Percentiles rank a stretch among this genome's conserved stretches.
These are phyloP conservation scores for Arxiozyma slooffiae DNA, from an alignment of 1,139 yeast genomes.

Conservation along the genomic window DNA sequence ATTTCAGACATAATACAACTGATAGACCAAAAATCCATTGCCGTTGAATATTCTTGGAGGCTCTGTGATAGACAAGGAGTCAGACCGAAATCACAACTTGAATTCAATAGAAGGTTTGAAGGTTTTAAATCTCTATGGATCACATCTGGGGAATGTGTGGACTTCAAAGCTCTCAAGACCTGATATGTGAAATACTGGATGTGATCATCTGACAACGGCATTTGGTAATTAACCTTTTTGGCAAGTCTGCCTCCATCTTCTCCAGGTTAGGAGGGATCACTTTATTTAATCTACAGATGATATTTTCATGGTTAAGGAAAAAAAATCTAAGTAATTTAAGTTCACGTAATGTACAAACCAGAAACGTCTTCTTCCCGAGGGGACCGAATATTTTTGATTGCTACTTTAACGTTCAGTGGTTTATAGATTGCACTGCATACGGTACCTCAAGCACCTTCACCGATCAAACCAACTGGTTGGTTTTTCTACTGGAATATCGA, in stretches of 20 bases:
- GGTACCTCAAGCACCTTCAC: conserved; percentile 90
- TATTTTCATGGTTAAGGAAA: conserved; percentile 62
- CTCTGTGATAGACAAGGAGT: conserved; percentile 65
- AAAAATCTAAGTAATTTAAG: conserved; percentile 68
- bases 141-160: conserved; percentile 58
- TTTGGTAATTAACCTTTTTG: conserved; percentile 79
- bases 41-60: conserved; percentile 78
- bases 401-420: conserved; percentile 53
- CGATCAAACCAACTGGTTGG: conserved; percentile 70
- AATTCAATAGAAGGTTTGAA: conserved; percentile 77
- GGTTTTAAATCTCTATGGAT: conserved; percentile 92
- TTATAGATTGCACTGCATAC: conserved; percentile 62
- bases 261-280: conserved; percentile 26
- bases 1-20: conserved; percentile 95
- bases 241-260: conserved; percentile 64
- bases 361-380: conserved; percentile 83
- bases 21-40: conserved; percentile 94
- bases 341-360: conserved; percentile 90
- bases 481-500: conserved; percentile 84
- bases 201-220: conserved; percentile 51
- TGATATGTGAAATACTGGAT: conserved; percentile 81
- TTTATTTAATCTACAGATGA: conserved; percentile 71
- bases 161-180: conserved; percentile 67
- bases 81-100: conserved; percentile 82
- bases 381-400: conserved; percentile 75